Evolutionary conservation across 192 early-diverging fungal species (phyloP).

Genomic region (Linnemannia schmuckeri): DNA sequence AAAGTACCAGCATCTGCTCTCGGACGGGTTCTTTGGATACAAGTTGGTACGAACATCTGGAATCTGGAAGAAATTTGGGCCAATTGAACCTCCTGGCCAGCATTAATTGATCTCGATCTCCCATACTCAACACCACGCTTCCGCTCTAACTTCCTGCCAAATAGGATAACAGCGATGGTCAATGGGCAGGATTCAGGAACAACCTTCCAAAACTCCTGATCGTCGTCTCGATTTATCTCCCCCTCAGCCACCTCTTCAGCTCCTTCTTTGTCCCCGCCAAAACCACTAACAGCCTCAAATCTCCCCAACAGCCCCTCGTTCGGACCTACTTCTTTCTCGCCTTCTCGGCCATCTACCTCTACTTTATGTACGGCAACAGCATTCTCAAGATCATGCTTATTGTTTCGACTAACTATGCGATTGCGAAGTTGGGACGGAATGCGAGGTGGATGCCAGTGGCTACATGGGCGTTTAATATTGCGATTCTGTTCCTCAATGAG

Average conservation of each 20-base stretch:
- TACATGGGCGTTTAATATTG: slow-evolving; percentile 88
- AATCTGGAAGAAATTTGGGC: not conserved
- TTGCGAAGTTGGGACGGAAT: slow-evolving; percentile 67
- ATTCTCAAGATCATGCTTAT: slow-evolving; percentile 82
- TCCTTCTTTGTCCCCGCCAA: slow-evolving; percentile 26
- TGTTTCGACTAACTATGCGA: slow-evolving; percentile 73
- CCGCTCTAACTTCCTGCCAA: not conserved
- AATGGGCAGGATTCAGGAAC: slow-evolving; percentile 76
- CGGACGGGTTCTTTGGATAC: slow-evolving; percentile 54
- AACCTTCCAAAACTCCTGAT: slow-evolving; percentile 68
- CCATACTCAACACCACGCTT: not conserved
- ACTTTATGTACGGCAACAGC: slow-evolving; percentile 81
- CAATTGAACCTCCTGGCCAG: not conserved
- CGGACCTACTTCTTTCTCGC: slow-evolving; percentile 67
- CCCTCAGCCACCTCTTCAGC: slow-evolving; percentile 61
- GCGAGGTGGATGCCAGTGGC: slow-evolving; percentile 71
- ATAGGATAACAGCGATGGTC: slow-evolving; percentile 81
- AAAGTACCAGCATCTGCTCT: slow-evolving; percentile 43
- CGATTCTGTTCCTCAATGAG: slow-evolving; percentile 86
- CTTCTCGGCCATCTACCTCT: slow-evolving; percentile 73
- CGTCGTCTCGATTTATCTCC: slow-evolving; percentile 65
- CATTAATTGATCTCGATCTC: no score
- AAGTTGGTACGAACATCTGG: slow-evolving; percentile 22
- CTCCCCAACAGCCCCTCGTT: slow-evolving; percentile 22
- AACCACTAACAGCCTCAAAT: slow-evolving; percentile 18